Base-by-base conservation (phyloP, 176 grass and related monocot species). In the Carex cristatella region DNA sequence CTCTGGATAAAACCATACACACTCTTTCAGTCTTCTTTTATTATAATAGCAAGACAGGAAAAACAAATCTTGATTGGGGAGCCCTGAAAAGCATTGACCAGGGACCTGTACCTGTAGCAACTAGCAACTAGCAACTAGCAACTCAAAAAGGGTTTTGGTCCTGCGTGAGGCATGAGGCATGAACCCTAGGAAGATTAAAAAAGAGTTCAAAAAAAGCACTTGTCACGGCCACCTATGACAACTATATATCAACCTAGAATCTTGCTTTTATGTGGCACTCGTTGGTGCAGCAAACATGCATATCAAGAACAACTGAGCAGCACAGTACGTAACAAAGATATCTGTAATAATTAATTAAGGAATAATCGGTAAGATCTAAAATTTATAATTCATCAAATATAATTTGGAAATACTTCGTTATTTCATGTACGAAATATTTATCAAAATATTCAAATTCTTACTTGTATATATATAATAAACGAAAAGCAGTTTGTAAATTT, bases 201-300 rank as follows among this genome's bases (percentile, higher is more conserved):
- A 55, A 7, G 44, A 31, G 72, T 55, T 57, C 11, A 78, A 78
- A 78, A 78, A 78, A 78, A 23, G 69, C 16, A 23, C 38, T 72
- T 56, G 74, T 56, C 74, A 78, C 27, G 69, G 69, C 69, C 16
- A 78, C 28, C 74, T 78, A 56, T 78, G 23, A 78, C 74, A 78
- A 5, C 51, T 16, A 35, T 35, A 35, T 35, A 78, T 16, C 27
- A 2, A 35, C 49, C 48, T 55, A 3, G 2, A 78, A 11, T 78
- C 27, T 57, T 15, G 49, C 13, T 78, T 31, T 11, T 12, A 4
- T 78, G 74, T 78, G 51, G 74, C 51, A 57, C 27, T 57, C 58
- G 9, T 51, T 78, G 27, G 11, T 78, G 74, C 12, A 28, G 28
- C 27, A 28, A 6, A 55, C n/a, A 28, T 35, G 5, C 4, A 0